A percentile compares a stretch with the other conserved stretches of the same genome.
Conservation (phyloP, 306 rosid species). For the Dalbergia cultrata region DNA sequence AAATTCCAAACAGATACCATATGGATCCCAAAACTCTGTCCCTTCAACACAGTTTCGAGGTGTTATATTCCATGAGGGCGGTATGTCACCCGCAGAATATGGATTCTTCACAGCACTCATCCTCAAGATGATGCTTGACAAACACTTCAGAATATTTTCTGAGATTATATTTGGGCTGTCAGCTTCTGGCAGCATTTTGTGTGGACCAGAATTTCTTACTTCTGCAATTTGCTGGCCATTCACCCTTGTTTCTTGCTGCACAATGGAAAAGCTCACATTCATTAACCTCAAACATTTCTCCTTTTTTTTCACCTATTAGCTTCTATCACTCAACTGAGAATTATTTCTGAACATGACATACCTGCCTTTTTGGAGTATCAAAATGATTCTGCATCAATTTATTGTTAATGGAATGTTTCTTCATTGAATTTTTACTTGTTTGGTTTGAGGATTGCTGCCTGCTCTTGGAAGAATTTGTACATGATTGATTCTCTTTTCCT, state of each 20-base stretch:
- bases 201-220: constrained; percentile 49
- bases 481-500: constrained; percentile 73
- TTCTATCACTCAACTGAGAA: constrained; percentile 28
- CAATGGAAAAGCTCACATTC: constrained; percentile 44
- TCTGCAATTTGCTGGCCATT: constrained; percentile 53
- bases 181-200: constrained; percentile 52
- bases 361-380: constrained; percentile 64
- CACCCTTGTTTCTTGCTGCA: constrained; percentile 71
- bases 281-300: constrained; percentile 19
- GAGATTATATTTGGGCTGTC: constrained; percentile 81
- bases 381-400: constrained; percentile 58
- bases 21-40: constrained; percentile 69
- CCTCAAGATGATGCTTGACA: constrained; percentile 79
- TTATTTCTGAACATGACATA: constrained; percentile 34
- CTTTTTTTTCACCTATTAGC: constrained; percentile 27
- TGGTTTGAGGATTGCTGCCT: constrained; percentile 55
- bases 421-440: constrained; percentile 51
- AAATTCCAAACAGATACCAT: constrained; percentile 66
- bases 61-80: constrained; percentile 49
- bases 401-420: constrained; percentile 52
- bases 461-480: constrained; percentile 54
- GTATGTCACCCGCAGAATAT: constrained; percentile 50
- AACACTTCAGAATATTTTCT: constrained; percentile 82
- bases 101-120: constrained; percentile 68
- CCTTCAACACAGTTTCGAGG: constrained; percentile 50